These are phyloP conservation scores for Fennellomyces sp. DNA, from an alignment of 371 early-diverging fungal genomes.

Conservation along the genomic window DNA sequence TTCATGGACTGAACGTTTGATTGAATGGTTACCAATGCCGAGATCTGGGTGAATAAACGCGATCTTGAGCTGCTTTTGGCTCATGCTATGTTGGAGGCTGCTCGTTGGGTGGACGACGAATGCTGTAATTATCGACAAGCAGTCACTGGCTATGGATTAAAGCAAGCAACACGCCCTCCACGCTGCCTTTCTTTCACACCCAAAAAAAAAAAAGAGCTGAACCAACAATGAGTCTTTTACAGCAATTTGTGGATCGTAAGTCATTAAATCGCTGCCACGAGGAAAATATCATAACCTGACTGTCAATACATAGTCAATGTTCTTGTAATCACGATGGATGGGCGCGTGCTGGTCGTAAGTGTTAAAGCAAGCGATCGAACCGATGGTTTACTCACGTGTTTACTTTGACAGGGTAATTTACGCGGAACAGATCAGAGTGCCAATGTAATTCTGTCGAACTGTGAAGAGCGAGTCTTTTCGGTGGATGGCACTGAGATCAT, in stretches of 20 bases:
- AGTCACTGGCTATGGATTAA: no score
- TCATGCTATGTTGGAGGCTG: no score
- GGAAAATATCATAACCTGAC: neutral
- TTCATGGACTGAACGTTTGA: neutral
- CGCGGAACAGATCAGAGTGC: slow-evolving; percentile 82
- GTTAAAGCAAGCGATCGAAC: slow-evolving; percentile 7
- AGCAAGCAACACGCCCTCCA: no score
- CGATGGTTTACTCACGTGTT: neutral
- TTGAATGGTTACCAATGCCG: slow-evolving; percentile 70
- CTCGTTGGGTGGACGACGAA: no score
- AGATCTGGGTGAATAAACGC: slow-evolving; percentile 93
- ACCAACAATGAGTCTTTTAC: slow-evolving; percentile 32
- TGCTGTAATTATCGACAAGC: no score
- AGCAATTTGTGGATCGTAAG: slow-evolving; percentile 41
- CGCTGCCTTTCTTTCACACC: no score
- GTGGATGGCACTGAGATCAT: slow-evolving; percentile 73
- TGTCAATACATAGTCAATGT: slow-evolving; percentile 27
- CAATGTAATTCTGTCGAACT: slow-evolving; percentile 73
- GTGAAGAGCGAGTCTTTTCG: slow-evolving; percentile 80
- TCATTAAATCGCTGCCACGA: neutral
- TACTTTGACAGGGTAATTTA: slow-evolving; percentile 59
- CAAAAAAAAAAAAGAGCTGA: neutral
- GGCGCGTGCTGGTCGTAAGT: slow-evolving; percentile 62
- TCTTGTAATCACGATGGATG: slow-evolving; percentile 62
- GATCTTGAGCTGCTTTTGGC: slow-evolving; percentile 31